Base-by-base conservation (phyloP, 2,329 filamentous ascomycete species). In the Fusarium sp. region DNA sequence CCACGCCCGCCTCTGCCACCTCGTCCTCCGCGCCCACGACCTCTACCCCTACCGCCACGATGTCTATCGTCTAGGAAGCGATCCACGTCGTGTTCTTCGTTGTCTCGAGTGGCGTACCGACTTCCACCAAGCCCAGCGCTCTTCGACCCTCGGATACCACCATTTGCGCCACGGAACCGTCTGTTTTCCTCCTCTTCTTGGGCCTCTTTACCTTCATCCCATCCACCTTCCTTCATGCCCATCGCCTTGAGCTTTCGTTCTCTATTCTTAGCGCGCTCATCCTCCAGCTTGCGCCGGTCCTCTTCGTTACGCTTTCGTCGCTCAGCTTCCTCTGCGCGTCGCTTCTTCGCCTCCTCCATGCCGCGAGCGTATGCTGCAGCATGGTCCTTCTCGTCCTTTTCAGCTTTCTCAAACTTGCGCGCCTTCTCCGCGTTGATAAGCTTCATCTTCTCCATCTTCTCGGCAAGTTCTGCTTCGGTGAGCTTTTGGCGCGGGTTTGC, bases 381-480 rank as follows among this genome's bases (percentile, higher is more conserved):
- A 71, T 88, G 86, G 58, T 85, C 84, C 58, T 81, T 83, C 77
- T 87, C 81, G 71, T 89, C 87, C 65, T 83, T 81, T 75, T 88
- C 84, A 1, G 85, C 85, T 74, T 86, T 83, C 71, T 89, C 85
- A 69, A 87, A 88, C 63, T 85, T 86, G 70, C 85, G 84, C 70
- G 84, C 83, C 78, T 86, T 87, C 75, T 89, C 87, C 0, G 84
- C 86, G 0, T 83, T 82, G 1, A 87, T 75, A 10, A 89, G 81
- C 58, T 87, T 86, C 84, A 88, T 89, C 74, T 85, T 80, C 70
- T 85, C 85, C 84, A 90, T 87, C 74, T 88, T 88, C 62, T 80
- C 83, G 0, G 85, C 81, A 6, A 90, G 83, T 76, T 90, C 85
- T 1, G 80, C 78, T 0, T 90, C 86, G 0, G 87, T 89, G 30